Conservation (phyloP, 176 grass and related monocot genomes). For the Oryza brachyantha region DNA sequence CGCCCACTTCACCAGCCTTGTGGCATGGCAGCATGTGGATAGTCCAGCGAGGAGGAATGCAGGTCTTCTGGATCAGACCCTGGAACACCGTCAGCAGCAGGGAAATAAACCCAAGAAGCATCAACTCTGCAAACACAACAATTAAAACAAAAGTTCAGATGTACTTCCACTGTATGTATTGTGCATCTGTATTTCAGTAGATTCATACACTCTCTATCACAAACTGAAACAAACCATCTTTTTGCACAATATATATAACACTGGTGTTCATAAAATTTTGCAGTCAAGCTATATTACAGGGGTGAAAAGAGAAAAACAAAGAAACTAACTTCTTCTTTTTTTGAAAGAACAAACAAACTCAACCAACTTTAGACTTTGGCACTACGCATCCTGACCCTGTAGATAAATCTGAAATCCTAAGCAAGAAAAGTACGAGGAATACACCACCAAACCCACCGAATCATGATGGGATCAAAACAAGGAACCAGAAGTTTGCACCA, state of each 20-base stretch:
- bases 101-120: conserved; percentile 95
- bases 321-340: background rate
- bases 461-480: background rate
- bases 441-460: background rate
- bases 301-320: background rate
- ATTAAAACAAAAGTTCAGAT: conserved; percentile 12
- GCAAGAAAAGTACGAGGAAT: background rate
- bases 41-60: conserved; percentile 62
- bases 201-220: background rate
- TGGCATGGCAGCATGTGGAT: conserved; percentile 76
- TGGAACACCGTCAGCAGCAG: conserved; percentile 87
- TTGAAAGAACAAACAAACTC: background rate
- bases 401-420: background rate
- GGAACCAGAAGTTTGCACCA: background rate
- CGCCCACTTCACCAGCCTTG: background rate
- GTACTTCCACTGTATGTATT: background rate
- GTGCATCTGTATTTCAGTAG: background rate
- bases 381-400: background rate
- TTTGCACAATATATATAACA: background rate
- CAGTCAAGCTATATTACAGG: too few relatives aligned
- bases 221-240: background rate
- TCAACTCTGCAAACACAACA: conserved; percentile 66
- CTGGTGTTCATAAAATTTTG: background rate
- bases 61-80: conserved; percentile 60
- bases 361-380: background rate